These are phyloP conservation scores for Papiliotrema terrestris DNA, from an alignment of 1,284 basidiomycete genomes.

Conservation along the genomic window DNA sequence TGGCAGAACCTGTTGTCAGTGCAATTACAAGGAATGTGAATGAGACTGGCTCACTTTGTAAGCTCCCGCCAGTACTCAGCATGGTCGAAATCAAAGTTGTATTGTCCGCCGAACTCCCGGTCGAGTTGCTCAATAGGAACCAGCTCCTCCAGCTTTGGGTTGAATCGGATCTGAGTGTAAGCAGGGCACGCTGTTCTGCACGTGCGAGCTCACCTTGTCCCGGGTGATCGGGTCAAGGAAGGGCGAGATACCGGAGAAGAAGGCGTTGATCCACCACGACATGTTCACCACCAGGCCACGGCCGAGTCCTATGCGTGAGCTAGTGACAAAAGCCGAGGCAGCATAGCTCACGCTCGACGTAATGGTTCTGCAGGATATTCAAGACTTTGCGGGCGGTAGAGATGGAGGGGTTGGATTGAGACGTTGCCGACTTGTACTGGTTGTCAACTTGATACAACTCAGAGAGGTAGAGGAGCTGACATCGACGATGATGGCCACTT, in stretches of 20 bases:
- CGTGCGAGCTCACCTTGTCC: constrained; percentile 76
- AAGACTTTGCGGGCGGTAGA: constrained; percentile 73
- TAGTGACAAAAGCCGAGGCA: too few species aligned
- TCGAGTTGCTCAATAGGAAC: constrained; percentile 74
- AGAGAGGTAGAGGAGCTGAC: constrained; percentile 15
- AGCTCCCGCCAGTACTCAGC: constrained; percentile 74
- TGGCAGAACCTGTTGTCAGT: constrained; percentile 28
- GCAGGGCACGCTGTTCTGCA: neutral
- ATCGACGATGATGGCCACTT: constrained; percentile 75
- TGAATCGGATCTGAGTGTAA: constrained; percentile 70
- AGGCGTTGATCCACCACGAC: constrained; percentile 71
- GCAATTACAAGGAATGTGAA: neutral
- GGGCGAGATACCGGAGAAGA: constrained; percentile 80
- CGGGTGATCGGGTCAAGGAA: constrained; percentile 87
- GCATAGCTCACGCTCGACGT: constrained; percentile 59
- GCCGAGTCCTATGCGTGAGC: constrained; percentile 59
- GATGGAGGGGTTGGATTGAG: constrained; percentile 75
- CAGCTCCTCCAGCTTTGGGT: constrained; percentile 72
- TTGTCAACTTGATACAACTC: neutral
- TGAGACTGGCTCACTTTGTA: constrained; percentile 55
- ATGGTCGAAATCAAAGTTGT: constrained; percentile 72
- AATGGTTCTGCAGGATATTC: constrained; percentile 83
- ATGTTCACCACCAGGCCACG: constrained; percentile 80
- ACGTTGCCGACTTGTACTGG: constrained; percentile 68
- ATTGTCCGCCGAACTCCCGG: constrained; percentile 73